Percentiles rank a stretch among this genome's conserved stretches.
Evolutionary conservation across 164 flowering plant species (phyloP).

Genomic region (Chimonanthus praecox): DNA sequence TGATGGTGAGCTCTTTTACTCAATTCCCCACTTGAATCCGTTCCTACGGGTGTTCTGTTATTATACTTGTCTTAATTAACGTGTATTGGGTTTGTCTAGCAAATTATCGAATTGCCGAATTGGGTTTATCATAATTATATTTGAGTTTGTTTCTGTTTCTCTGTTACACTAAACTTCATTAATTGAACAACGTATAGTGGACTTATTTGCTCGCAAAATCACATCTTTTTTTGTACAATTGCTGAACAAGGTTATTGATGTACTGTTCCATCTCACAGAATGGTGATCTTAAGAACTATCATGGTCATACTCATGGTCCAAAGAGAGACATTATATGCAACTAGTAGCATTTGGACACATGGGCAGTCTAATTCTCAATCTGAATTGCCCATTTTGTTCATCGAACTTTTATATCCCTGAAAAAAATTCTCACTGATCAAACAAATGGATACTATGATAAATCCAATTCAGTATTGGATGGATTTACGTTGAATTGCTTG

Average conservation of each 20-base stretch:
- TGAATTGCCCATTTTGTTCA: not conserved
- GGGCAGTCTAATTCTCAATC: not conserved
- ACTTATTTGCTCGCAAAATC: not conserved
- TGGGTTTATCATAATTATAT: not conserved
- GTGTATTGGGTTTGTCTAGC: no score
- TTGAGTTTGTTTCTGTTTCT: not conserved
- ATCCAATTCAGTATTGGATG: not conserved
- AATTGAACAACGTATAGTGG: not conserved
- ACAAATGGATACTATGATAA: not conserved
- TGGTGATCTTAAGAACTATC: not conserved
- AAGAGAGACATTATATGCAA: not conserved
- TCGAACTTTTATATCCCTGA: not conserved
- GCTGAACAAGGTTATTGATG: not conserved
- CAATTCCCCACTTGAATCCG: not conserved
- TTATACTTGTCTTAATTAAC: no score
- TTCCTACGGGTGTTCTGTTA: no score
- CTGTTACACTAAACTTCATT: no score
- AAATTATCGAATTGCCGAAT: not conserved
- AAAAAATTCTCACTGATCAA: not conserved
- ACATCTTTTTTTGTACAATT: no score
- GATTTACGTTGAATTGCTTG: not conserved
- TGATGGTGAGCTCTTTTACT: slow-evolving; percentile 50
- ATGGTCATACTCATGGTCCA: no score
- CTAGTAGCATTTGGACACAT: not conserved
- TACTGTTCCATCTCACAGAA: not conserved